Evolutionary conservation across 495 filamentous ascomycete species (phyloP).

Genomic region (Hypomontagnella monticulosa): DNA sequence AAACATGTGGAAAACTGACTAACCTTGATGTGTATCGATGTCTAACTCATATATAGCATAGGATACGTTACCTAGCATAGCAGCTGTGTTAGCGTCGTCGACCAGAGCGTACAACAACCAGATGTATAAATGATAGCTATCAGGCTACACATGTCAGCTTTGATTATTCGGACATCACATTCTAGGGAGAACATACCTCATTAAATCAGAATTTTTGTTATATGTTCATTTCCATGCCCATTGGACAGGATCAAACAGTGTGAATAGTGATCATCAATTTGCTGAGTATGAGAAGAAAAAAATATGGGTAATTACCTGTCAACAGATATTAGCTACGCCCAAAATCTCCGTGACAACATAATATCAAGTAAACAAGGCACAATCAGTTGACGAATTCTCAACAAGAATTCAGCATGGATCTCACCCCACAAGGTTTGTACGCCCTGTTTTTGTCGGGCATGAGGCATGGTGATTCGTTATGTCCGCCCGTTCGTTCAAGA

Average conservation of each 20-base stretch:
- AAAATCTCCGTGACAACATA: constrained; percentile 15
- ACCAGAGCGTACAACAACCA: constrained; percentile 6
- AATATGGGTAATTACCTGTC: constrained; percentile 59
- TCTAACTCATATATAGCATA: background rate
- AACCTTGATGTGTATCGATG: constrained; percentile 18
- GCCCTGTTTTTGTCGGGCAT: constrained; percentile 73
- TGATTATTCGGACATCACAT: background rate
- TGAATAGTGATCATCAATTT: constrained; percentile 79
- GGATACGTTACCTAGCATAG: constrained; percentile 47
- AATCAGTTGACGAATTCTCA: constrained; percentile 98
- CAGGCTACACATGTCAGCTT: constrained; percentile 57
- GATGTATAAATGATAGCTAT: constrained; percentile 28
- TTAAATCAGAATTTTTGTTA: constrained; percentile 98
- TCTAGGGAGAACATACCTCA: constrained; percentile 71
- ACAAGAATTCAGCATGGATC: constrained; percentile 79
- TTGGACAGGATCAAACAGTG: constrained; percentile 90
- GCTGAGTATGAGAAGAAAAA: constrained; percentile 32
- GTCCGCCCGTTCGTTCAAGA: constrained; percentile 99
- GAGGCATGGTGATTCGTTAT: constrained; percentile 76
- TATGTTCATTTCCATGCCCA: constrained; percentile 78
- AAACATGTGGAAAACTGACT: constrained; percentile 14
- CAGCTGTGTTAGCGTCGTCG: constrained; percentile 32
- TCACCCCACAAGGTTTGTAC: constrained; percentile 89
- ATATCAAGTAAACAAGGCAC: constrained; percentile 43
- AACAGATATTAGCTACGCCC: constrained; percentile 44